These are phyloP conservation scores for Insectozyma bohioensis DNA, from an alignment of 1,139 yeast species.

Conservation along the genomic window DNA sequence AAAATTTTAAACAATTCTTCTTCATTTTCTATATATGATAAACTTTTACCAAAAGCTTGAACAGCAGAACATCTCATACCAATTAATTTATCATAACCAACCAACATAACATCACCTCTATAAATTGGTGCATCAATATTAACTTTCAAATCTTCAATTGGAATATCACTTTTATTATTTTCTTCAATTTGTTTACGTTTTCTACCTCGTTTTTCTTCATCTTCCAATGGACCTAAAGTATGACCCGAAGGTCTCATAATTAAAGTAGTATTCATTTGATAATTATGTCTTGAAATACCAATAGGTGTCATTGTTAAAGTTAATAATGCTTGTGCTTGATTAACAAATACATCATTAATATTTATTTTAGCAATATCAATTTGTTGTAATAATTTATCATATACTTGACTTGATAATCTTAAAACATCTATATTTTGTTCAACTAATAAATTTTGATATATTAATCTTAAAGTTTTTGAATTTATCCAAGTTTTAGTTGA, in stretches of 20 bases:
- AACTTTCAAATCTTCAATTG: slow-evolving; percentile 59
- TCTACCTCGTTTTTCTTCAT: slow-evolving; percentile 26
- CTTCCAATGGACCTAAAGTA: slow-evolving; percentile 33
- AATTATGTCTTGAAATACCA: slow-evolving; percentile 87
- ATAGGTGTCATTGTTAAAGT: slow-evolving; percentile 87
- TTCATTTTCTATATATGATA: slow-evolving; percentile 54
- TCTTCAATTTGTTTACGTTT: slow-evolving; percentile 35
- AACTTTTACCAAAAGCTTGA: slow-evolving; percentile 68
- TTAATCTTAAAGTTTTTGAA: slow-evolving; percentile 65
- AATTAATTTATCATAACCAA: slow-evolving; percentile 74
- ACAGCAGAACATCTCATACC: slow-evolving; percentile 79
- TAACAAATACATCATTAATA: slow-evolving; percentile 27
- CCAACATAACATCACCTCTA: slow-evolving; percentile 84
- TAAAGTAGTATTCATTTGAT: slow-evolving; percentile 73
- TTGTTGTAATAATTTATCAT: slow-evolving; percentile 54
- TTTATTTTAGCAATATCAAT: slow-evolving; percentile 26
- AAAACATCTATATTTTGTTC: slow-evolving; percentile 84
- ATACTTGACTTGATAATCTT: slow-evolving; percentile 62
- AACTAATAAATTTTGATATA: slow-evolving; percentile 83
- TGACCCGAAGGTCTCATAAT: slow-evolving; percentile 82
- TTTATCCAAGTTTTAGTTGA: slow-evolving; percentile 77
- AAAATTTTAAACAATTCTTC: slow-evolving; percentile 36
- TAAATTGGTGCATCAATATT: slow-evolving; percentile 94
- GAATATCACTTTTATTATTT: slow-evolving; percentile 39
- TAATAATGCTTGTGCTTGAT: slow-evolving; percentile 60